Conservation (phyloP, 2,329 filamentous ascomycete genomes). For the Cladosporium sp. region DNA sequence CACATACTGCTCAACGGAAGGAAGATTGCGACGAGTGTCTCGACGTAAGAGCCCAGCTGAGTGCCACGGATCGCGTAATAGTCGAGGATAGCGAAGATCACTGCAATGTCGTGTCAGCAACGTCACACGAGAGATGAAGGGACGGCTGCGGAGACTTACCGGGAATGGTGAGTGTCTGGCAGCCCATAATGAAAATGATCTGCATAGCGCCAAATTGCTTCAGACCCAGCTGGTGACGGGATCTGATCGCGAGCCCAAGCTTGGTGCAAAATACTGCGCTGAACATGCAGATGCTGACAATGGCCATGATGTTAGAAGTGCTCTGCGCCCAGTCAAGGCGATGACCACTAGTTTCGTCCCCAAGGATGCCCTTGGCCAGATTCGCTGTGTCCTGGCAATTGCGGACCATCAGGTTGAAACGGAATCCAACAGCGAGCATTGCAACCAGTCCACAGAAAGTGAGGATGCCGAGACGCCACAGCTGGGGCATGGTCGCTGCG, state of each 20-base stretch:
- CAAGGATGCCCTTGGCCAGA: neutral
- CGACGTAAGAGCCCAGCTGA: slow-evolving; percentile 52
- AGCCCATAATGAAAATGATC: slow-evolving; percentile 64
- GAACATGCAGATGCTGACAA: slow-evolving; percentile 59
- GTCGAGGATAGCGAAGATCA: slow-evolving; percentile 57
- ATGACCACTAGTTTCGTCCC: neutral
- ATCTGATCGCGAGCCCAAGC: slow-evolving; percentile 54
- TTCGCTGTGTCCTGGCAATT: slow-evolving; percentile 33
- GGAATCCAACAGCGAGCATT: slow-evolving; percentile 49
- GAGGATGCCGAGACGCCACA: slow-evolving; percentile 45
- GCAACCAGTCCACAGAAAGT: slow-evolving; percentile 47
- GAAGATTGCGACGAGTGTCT: slow-evolving; percentile 58
- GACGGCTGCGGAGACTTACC: slow-evolving; percentile 40
- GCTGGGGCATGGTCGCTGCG: slow-evolving; percentile 40
- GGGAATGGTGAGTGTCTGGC: slow-evolving; percentile 62
- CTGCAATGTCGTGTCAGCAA: slow-evolving; percentile 36
- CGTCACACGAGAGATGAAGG: neutral
- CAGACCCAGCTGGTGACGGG: slow-evolving; percentile 55
- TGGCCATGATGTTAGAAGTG: slow-evolving; percentile 47
- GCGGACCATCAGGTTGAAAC: slow-evolving; percentile 49
- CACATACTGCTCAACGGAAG: slow-evolving; percentile 65
- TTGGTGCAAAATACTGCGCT: slow-evolving; percentile 60
- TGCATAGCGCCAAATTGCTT: slow-evolving; percentile 61
- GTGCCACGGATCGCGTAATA: slow-evolving; percentile 46
- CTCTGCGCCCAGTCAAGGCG: slow-evolving; percentile 11